Evolutionary conservation across 192 early-diverging fungal genomes (phyloP).

Genomic region (Rhizophagus prolifer): DNA sequence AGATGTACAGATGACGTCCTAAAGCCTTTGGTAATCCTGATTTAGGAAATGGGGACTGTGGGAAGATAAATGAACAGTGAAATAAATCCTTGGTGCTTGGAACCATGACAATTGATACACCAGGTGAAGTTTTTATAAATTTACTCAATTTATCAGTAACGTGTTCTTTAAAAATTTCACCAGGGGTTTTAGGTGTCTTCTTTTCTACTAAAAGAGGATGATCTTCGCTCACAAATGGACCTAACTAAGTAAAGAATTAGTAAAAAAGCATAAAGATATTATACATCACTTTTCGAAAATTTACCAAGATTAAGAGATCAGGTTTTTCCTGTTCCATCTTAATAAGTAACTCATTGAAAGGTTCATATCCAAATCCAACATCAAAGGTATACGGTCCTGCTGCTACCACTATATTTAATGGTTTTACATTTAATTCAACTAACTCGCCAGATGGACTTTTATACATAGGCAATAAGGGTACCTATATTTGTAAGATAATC

Average conservation of each 20-base stretch:
- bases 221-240: conserved; percentile 63
- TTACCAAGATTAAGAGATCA: conserved; percentile 75
- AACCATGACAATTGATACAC: background rate
- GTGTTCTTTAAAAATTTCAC: conserved; percentile 62
- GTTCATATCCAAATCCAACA: conserved; percentile 72
- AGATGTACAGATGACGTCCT: conserved; percentile 45
- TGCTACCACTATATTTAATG: conserved; percentile 50
- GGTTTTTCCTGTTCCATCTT: conserved; percentile 62
- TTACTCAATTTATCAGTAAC: conserved; percentile 40
- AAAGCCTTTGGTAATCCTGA: background rate
- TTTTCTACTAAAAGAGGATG: conserved; percentile 40
- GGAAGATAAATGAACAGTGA: background rate
- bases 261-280: background rate
- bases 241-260: conserved; percentile 45
- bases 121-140: background rate
- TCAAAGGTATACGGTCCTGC: conserved; percentile 88
- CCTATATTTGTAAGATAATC: background rate
- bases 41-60: background rate
- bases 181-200: conserved; percentile 52
- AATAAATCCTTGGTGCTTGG: background rate
- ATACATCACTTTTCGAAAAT: background rate
- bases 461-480: conserved; percentile 8
- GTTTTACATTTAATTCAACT: background rate
- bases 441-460: background rate
- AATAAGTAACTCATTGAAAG: conserved; percentile 75